These are phyloP conservation scores for Telfairia occidentalis DNA, from an alignment of 331 rosid species.

Conservation along the genomic window DNA sequence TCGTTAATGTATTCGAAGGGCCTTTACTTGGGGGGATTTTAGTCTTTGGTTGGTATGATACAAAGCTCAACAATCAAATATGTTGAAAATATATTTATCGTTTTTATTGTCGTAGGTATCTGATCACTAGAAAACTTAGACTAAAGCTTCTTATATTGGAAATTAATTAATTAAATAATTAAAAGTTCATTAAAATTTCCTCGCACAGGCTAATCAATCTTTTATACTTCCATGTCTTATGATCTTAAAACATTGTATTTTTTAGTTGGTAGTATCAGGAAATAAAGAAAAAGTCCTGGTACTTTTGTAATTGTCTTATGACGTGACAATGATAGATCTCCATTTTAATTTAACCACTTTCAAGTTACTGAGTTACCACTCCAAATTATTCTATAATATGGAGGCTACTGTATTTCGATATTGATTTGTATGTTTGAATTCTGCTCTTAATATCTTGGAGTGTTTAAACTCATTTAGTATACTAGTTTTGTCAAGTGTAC, in stretches of 20 bases:
- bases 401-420: neutral
- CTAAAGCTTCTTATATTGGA: neutral
- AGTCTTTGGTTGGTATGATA: too few relatives aligned
- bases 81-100: too few relatives aligned
- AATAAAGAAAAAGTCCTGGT: neutral
- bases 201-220: neutral
- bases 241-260: neutral
- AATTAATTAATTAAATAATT: neutral
- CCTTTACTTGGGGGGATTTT: too few relatives aligned
- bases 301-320: neutral
- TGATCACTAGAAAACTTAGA: too few relatives aligned
- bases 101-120: neutral
- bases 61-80: too few relatives aligned
- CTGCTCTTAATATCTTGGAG: neutral
- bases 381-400: neutral
- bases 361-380: neutral
- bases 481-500: conserved; percentile 12
- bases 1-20: too few relatives aligned
- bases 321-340: neutral
- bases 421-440: neutral
- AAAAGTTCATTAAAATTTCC: neutral
- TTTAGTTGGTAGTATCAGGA: neutral
- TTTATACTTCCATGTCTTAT: neutral
- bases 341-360: neutral
- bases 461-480: neutral